Base-by-base conservation (phyloP, 495 filamentous ascomycete genomes). In the Elasticomyces elasticus region DNA sequence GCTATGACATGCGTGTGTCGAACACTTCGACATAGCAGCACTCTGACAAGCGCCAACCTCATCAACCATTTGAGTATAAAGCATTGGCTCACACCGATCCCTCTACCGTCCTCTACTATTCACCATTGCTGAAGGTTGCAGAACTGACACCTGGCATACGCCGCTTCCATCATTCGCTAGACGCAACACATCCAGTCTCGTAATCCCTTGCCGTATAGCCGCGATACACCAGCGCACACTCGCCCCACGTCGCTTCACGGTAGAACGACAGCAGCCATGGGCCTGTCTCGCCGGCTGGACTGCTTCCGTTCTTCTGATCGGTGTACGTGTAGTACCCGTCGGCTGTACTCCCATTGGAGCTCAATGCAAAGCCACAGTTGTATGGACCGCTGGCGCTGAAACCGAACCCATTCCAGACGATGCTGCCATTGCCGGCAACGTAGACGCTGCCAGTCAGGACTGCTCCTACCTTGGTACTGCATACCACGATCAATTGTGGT, bases 251-350 rank as follows among this genome's bases (percentile, higher is more conserved):
- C 22, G 46, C 25, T 28, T 49, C 46, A 17, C 46, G 46, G 13
- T 30, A 15, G n/a, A 31, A 49, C 23, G 4, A 15, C 11, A 49
- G 26, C 17, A 28, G 12, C 46, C 46, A 49, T 15, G 46, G 11
- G 7, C 46, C 46, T 31, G 46, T 49, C 46, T 49, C 46, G 15
- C 46, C 46, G 12, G 46, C 46, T 19, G 24, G 15, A 19, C 23
- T 49, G n/a, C 26, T 33, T 17, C 46, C 46, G 26, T 49, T 33
- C 46, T 49, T 49, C 46, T 49, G 46, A 28, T 49, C 26, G 15
- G 46, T 49, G 26, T 49, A 49, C 25, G 46, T 49, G n/a, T 49
- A 49, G 46, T 49, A 49, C 24, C 46, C 46, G n/a, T 49, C 26
- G 4, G 46, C 46, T 13, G 15, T 35, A 26, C n/a, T 19, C 24